These are phyloP conservation scores for Populus trichocarpa DNA, from an alignment of 441 rosid genomes.

Conservation along the genomic window DNA sequence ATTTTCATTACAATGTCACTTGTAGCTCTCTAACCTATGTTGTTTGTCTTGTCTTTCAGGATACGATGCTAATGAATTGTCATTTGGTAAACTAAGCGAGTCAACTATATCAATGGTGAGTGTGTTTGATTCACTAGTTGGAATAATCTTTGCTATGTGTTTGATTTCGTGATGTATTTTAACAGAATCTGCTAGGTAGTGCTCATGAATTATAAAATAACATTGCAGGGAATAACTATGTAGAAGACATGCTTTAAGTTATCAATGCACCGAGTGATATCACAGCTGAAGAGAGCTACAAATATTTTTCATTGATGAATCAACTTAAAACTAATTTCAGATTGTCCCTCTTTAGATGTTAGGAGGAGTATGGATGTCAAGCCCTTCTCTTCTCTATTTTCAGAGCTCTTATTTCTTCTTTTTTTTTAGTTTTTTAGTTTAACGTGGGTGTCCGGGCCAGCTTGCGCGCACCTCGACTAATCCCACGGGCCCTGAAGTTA, in stretches of 20 bases:
- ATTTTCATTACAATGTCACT: constrained; percentile 4
- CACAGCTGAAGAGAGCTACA: background rate
- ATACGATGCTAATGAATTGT: constrained; percentile 83
- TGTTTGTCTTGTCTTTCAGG: constrained; percentile 39
- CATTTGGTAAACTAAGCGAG: constrained; percentile 91
- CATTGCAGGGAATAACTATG: background rate
- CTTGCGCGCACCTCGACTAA: too few species aligned
- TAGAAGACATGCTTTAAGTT: background rate
- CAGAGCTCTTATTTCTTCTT: too few species aligned
- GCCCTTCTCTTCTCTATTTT: background rate
- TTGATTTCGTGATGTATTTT: background rate
- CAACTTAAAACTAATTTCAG: background rate
- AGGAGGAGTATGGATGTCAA: background rate
- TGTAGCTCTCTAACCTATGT: constrained; percentile 3
- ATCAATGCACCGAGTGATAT: background rate
- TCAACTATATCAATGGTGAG: constrained; percentile 67
- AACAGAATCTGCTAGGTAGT: background rate
- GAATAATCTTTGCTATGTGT: background rate
- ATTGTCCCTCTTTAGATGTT: background rate
- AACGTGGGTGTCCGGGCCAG: too few species aligned
- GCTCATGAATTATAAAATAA: background rate
- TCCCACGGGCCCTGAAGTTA: too few species aligned
- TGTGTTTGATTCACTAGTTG: background rate
- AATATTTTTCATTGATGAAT: background rate
- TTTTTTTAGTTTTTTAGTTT: too few species aligned